A percentile compares a stretch with the other conserved stretches of the same genome.
phyloP scores from a whole-genome alignment of 495 filamentous ascomycete genomes.

The Hypoxylon lenormandii region DNA sequence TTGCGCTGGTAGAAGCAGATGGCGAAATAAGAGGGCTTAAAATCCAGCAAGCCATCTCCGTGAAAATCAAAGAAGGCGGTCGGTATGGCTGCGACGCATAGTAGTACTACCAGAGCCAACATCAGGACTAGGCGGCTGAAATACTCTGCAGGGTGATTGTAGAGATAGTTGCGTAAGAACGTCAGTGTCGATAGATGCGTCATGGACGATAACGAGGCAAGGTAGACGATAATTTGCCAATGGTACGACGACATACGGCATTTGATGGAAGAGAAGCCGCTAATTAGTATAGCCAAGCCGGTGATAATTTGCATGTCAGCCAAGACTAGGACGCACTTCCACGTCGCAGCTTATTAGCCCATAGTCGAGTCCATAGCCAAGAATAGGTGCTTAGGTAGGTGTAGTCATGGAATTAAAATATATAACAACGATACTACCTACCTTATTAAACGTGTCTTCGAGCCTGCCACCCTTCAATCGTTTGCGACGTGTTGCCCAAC shows the following conservation, averaged over 20 bases:
- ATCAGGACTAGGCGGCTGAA: neutral
- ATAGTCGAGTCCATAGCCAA: neutral
- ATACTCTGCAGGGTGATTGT: neutral
- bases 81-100: neutral
- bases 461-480: neutral
- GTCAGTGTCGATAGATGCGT: slow-evolving; percentile 1
- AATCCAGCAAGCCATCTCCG: neutral
- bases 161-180: neutral
- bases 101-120: neutral
- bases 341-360: neutral
- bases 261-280: neutral
- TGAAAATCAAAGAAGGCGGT: neutral
- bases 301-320: slow-evolving; percentile 1
- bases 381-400: too few relatives aligned
- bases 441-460: neutral
- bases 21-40: neutral
- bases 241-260: neutral
- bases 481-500: neutral
- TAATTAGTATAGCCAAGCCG: neutral
- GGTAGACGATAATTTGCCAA: neutral
- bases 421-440: neutral
- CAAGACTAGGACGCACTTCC: neutral
- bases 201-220: neutral
- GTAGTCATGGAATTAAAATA: neutral
- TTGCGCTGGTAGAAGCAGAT: neutral